These are phyloP conservation scores for Penicillium nordicum DNA, from an alignment of 2,329 filamentous ascomycete species.

Conservation along the genomic window DNA sequence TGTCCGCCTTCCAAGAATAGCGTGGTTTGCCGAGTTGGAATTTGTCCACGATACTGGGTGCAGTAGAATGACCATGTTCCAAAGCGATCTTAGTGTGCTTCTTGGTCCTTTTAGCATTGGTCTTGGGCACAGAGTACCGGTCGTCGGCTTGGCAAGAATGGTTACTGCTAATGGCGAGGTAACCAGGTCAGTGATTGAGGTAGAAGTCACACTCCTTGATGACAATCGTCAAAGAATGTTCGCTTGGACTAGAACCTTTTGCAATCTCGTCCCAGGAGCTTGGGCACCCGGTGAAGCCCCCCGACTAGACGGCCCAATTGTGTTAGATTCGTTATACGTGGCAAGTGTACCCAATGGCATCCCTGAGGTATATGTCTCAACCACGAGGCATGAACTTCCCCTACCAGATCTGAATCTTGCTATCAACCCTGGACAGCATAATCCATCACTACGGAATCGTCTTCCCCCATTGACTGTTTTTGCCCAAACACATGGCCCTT, in stretches of 20 bases:
- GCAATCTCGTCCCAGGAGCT: background rate
- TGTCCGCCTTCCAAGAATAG: background rate
- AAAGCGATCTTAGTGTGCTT: background rate
- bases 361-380: background rate
- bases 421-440: background rate
- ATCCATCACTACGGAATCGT: background rate
- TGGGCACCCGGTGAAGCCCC: background rate
- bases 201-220: background rate
- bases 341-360: background rate
- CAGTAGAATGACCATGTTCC: background rate
- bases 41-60: background rate
- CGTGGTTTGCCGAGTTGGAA: background rate
- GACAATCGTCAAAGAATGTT: background rate
- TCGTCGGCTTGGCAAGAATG: background rate
- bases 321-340: background rate
- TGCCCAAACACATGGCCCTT: background rate
- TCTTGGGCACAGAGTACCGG: background rate
- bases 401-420: background rate
- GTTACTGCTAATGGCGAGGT: background rate
- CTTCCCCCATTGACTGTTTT: background rate
- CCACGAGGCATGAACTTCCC: background rate
- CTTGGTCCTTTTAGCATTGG: background rate
- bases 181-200: background rate
- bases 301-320: background rate
- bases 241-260: background rate